phyloP scores from a whole-genome alignment of 768 basidiomycete genomes.

The Hypholoma fasciculare region DNA sequence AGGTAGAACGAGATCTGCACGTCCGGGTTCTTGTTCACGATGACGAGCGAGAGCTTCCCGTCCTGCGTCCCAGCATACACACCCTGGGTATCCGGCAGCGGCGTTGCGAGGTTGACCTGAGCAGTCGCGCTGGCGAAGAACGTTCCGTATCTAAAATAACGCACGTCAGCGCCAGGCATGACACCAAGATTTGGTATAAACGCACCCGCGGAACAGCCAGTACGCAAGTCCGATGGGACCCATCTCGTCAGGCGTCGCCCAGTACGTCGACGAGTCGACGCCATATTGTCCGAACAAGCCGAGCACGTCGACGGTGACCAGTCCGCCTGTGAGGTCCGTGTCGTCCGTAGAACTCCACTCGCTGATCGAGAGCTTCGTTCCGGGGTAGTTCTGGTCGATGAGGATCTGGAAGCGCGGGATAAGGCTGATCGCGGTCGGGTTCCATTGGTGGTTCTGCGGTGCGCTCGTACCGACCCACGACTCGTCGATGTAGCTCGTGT shows the following conservation, averaged over 20 bases:
- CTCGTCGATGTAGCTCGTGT: slow-evolving; percentile 52
- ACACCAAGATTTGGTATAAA: background rate
- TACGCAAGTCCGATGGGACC: slow-evolving; percentile 54
- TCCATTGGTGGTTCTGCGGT: slow-evolving; percentile 48
- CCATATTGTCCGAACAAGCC: slow-evolving; percentile 51
- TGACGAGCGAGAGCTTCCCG: slow-evolving; percentile 42
- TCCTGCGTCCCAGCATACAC: slow-evolving; percentile 46
- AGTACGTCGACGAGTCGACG: slow-evolving; percentile 55
- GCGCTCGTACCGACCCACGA: slow-evolving; percentile 44
- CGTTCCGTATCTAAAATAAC: slow-evolving; percentile 37
- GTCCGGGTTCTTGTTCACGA: slow-evolving; percentile 51
- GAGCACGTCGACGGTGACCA: slow-evolving; percentile 50
- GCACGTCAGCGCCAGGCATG: slow-evolving; percentile 5
- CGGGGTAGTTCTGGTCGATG: slow-evolving; percentile 50
- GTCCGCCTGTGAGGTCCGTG: slow-evolving; percentile 52
- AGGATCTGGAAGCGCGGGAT: slow-evolving; percentile 52
- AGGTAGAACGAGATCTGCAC: slow-evolving; percentile 39
- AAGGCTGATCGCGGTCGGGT: slow-evolving; percentile 42
- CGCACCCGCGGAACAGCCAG: slow-evolving; percentile 56
- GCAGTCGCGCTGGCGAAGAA: slow-evolving; percentile 44
- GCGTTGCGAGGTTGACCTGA: slow-evolving; percentile 42
- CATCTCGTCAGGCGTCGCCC: slow-evolving; percentile 45
- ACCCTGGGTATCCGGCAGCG: slow-evolving; percentile 41
- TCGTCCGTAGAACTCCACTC: slow-evolving; percentile 52
- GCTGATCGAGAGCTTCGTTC: slow-evolving; percentile 53